phyloP scores from a whole-genome alignment of 2,329 filamentous ascomycete species.

The Alternaria sp. region DNA sequence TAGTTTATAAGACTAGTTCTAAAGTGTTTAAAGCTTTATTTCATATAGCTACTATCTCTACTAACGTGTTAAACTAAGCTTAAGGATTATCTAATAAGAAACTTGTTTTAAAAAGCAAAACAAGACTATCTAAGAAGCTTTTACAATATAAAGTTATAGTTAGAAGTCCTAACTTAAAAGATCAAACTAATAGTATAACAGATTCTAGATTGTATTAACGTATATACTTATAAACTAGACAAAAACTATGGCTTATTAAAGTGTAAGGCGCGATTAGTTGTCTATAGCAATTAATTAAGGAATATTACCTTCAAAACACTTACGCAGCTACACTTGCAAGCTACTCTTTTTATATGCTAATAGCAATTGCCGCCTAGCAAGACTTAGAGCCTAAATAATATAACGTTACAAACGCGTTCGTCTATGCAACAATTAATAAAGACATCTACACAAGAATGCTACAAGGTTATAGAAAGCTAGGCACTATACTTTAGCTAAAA shows the following conservation, averaged over 20 bases:
- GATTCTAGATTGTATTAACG: slow-evolving; percentile 16
- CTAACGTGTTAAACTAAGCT: too few relatives aligned
- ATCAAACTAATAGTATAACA: slow-evolving; percentile 3
- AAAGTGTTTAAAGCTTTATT: too few relatives aligned
- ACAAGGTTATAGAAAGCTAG: background rate
- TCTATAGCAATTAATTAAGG: slow-evolving; percentile 23
- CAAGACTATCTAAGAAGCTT: too few relatives aligned
- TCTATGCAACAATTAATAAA: slow-evolving; percentile 24
- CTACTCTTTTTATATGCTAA: slow-evolving; percentile 21
- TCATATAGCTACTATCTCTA: too few relatives aligned
- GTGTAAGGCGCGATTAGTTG: slow-evolving; percentile 22
- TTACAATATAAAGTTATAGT: background rate
- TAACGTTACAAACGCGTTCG: slow-evolving; percentile 32
- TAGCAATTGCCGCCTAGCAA: slow-evolving; percentile 25
- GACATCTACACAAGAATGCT: background rate
- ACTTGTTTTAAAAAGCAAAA: too few relatives aligned
- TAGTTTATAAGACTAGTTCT: too few relatives aligned
- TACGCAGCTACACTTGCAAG: slow-evolving; percentile 3
- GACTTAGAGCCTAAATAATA: slow-evolving; percentile 29
- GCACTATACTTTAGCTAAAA: background rate
- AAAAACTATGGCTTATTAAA: slow-evolving; percentile 14
- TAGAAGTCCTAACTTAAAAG: background rate
- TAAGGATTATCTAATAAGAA: too few relatives aligned
- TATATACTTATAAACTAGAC: slow-evolving; percentile 17
- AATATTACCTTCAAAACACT: background rate